These are phyloP conservation scores for Colletotrichum graminicola DNA, from an alignment of 2,329 filamentous ascomycete genomes.

Conservation along the genomic window DNA sequence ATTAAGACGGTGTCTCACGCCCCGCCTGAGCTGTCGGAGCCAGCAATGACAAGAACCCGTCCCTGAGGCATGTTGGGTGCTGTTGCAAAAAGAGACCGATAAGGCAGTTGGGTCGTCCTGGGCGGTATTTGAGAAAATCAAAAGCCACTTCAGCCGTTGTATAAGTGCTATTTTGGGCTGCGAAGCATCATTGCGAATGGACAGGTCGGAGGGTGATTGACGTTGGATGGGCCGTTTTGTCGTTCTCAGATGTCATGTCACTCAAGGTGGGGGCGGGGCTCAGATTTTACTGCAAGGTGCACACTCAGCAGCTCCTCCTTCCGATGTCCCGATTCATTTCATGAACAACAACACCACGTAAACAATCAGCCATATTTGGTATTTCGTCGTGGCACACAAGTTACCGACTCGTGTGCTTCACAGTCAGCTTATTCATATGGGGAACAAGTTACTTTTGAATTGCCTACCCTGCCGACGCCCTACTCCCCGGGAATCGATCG, in stretches of 20 bases:
- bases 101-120: not conserved
- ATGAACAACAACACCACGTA: not conserved
- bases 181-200: not conserved
- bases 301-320: not conserved
- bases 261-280: slow-evolving; percentile 40
- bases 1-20: slow-evolving; percentile 64
- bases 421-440: not conserved
- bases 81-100: not conserved
- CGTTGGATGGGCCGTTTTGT: slow-evolving; percentile 7
- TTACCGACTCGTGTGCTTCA: not conserved
- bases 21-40: slow-evolving; percentile 91
- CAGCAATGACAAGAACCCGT: slow-evolving; percentile 83
- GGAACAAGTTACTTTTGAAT: slow-evolving; percentile 39
- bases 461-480: slow-evolving; percentile 31
- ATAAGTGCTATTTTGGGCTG: not conserved
- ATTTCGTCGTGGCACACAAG: not conserved
- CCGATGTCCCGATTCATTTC: too few species aligned
- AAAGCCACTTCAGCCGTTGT: not conserved
- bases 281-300: slow-evolving; percentile 17
- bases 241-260: slow-evolving; percentile 37
- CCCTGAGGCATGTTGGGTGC: slow-evolving; percentile 52
- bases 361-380: not conserved
- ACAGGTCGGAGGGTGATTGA: slow-evolving; percentile 10
- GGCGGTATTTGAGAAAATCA: not conserved
- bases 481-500: slow-evolving; percentile 36